Percentiles rank a stretch among this genome's conserved stretches.
phyloP scores from a whole-genome alignment of 768 basidiomycete genomes.

The Tylopilus rubrobrunneus region DNA sequence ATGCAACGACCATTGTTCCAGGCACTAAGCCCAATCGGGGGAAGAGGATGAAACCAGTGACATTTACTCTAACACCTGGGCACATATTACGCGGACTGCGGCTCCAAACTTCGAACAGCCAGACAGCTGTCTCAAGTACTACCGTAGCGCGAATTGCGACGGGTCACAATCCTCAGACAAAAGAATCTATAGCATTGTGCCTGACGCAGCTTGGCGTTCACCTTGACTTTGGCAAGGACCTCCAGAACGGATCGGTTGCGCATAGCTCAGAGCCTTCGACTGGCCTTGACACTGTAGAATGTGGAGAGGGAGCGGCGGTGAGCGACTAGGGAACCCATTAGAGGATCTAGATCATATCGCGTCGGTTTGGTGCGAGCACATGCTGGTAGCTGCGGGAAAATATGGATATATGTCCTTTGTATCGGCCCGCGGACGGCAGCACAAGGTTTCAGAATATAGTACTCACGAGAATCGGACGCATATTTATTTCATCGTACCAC shows the following conservation, averaged over 20 bases:
- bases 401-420: not conserved
- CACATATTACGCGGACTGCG: constrained; percentile 39
- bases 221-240: constrained; percentile 18
- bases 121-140: not conserved
- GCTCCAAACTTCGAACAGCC: constrained; percentile 4
- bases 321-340: not conserved
- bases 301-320: constrained; percentile 7
- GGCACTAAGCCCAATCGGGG: constrained; percentile 16
- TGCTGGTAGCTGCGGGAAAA: not conserved
- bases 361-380: not conserved
- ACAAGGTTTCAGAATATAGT: not conserved
- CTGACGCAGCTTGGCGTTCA: constrained; percentile 31
- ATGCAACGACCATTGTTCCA: constrained; percentile 24
- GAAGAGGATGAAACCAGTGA: constrained; percentile 22
- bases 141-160: not conserved
- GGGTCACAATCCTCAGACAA: constrained; percentile 4
- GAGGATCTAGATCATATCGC: not conserved
- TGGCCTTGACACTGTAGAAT: constrained; percentile 4
- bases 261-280: not conserved
- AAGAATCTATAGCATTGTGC: constrained; percentile 25
- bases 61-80: constrained; percentile 34
- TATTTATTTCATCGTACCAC: not conserved
- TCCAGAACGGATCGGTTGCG: not conserved
- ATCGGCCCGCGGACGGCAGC: not conserved
- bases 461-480: not conserved